Conservation (phyloP, 176 grass and related monocot genomes). For the Dactylis glomerata region DNA sequence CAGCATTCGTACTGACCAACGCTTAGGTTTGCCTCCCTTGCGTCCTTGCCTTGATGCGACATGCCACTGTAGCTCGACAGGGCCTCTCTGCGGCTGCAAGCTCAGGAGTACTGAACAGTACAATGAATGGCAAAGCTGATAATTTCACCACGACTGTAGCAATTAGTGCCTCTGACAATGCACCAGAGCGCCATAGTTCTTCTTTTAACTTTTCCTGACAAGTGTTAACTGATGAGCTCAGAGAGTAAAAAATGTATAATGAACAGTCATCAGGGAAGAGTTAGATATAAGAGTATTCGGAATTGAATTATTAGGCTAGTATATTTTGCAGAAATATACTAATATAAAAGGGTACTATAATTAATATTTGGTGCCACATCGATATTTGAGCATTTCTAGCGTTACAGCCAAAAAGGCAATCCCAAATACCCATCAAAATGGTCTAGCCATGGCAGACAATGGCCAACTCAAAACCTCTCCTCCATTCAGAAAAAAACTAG, state of each 20-base stretch:
- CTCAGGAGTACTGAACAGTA: too few relatives aligned
- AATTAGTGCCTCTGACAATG: conserved; percentile 1
- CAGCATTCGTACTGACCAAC: neutral
- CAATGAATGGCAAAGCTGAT: conserved; percentile 10
- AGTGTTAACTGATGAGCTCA: neutral
- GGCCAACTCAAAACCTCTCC: conserved; percentile 19
- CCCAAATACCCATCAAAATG: conserved; percentile 34
- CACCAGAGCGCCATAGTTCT: neutral
- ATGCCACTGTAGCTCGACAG: conserved; percentile 22
- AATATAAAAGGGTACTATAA: conserved; percentile 4
- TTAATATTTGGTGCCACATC: conserved; percentile 24
- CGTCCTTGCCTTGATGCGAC: conserved; percentile 26
- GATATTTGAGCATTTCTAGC: neutral
- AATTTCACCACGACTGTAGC: conserved; percentile 19
- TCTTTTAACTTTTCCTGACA: neutral
- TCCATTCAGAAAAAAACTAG: conserved; percentile 49
- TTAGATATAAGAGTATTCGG: neutral
- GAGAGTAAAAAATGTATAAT: neutral
- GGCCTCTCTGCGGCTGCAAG: neutral
- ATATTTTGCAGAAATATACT: neutral
- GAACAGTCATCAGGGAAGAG: neutral
- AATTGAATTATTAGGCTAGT: neutral
- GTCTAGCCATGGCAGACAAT: conserved; percentile 8
- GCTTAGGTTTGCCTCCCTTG: neutral
- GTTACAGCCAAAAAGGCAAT: conserved; percentile 28